Evolutionary conservation across 371 early-diverging fungal genomes (phyloP).

Genomic region (Sporodiniella umbellata): DNA sequence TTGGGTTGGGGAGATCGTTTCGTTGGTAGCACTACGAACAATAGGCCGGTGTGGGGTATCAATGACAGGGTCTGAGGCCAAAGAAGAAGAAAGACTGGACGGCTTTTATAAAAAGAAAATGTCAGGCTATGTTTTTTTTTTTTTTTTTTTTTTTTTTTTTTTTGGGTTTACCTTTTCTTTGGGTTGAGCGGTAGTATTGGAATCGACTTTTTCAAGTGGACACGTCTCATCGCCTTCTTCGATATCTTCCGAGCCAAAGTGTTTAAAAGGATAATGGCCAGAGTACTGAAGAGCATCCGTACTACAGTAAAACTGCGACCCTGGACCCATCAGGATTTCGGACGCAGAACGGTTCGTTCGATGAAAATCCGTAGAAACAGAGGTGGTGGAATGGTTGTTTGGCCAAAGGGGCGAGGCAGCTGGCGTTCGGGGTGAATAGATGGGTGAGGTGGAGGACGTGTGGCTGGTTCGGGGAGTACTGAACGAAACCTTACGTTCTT

Average conservation of each 20-base stretch:
- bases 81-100: not conserved
- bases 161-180: not conserved
- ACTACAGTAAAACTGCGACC: conserved; percentile 2
- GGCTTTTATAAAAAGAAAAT: not conserved
- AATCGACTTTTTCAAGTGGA: conserved; percentile 20
- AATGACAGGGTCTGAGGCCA: not conserved
- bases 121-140: conserved; percentile 6
- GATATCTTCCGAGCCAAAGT: too few relatives aligned
- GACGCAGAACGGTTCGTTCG: conserved; percentile 8
- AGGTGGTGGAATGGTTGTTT: conserved; percentile 13
- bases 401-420: conserved; percentile 5
- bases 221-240: conserved; percentile 16
- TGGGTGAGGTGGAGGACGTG: too few relatives aligned
- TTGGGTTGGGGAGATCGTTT: too few relatives aligned
- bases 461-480: too few relatives aligned
- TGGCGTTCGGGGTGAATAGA: not conserved
- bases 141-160: conserved; percentile 31
- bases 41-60: too few relatives aligned
- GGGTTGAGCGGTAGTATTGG: too few relatives aligned
- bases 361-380: not conserved
- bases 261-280: too few relatives aligned
- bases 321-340: conserved; percentile 15
- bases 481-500: too few relatives aligned
- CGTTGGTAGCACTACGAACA: too few relatives aligned
- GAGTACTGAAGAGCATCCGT: conserved; percentile 8